phyloP scores from a whole-genome alignment of 2,329 filamentous ascomycete genomes.

The Trichoderma koningiopsis region DNA sequence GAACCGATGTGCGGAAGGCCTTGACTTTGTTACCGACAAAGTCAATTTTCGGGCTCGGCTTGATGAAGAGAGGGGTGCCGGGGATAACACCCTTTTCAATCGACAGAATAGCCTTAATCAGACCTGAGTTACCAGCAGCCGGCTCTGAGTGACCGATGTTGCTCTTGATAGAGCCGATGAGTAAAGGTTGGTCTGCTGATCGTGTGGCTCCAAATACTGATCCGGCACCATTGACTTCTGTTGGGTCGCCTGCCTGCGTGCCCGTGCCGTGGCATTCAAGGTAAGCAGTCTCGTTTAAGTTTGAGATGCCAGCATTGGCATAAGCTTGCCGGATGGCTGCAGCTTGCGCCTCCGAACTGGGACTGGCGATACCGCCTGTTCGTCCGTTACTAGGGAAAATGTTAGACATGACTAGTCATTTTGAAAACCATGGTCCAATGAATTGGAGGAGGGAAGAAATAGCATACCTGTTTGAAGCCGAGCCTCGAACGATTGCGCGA shows the following conservation, averaged over 20 bases:
- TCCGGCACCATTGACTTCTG: slow-evolving; percentile 39
- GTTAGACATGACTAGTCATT: too few relatives aligned
- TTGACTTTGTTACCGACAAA: not conserved
- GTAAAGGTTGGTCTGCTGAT: slow-evolving; percentile 18
- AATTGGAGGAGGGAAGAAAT: too few relatives aligned
- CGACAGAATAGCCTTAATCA: slow-evolving; percentile 37
- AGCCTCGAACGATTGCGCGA: slow-evolving; percentile 40
- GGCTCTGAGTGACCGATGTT: slow-evolving; percentile 39
- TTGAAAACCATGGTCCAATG: too few relatives aligned
- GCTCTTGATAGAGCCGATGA: slow-evolving; percentile 39
- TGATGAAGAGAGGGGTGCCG: slow-evolving; percentile 41
- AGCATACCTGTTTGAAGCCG: slow-evolving; percentile 34
- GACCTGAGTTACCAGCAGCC: slow-evolving; percentile 34
- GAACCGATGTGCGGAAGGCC: slow-evolving; percentile 19
- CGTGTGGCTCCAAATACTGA: slow-evolving; percentile 9
- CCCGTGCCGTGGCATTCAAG: slow-evolving; percentile 51
- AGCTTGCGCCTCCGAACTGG: slow-evolving; percentile 37
- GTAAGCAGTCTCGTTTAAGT: slow-evolving; percentile 32
- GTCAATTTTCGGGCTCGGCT: not conserved
- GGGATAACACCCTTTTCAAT: slow-evolving; percentile 28
- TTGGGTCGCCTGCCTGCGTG: slow-evolving; percentile 46
- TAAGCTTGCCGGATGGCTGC: slow-evolving; percentile 38
- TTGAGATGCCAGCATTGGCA: slow-evolving; percentile 30
- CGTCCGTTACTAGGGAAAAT: slow-evolving; percentile 33
- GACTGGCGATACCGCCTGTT: slow-evolving; percentile 46